Percentiles rank a stretch among this genome's conserved stretches.
phyloP scores from a whole-genome alignment of 176 grass and related monocot genomes.

The Echinochloa phyllopogon region DNA sequence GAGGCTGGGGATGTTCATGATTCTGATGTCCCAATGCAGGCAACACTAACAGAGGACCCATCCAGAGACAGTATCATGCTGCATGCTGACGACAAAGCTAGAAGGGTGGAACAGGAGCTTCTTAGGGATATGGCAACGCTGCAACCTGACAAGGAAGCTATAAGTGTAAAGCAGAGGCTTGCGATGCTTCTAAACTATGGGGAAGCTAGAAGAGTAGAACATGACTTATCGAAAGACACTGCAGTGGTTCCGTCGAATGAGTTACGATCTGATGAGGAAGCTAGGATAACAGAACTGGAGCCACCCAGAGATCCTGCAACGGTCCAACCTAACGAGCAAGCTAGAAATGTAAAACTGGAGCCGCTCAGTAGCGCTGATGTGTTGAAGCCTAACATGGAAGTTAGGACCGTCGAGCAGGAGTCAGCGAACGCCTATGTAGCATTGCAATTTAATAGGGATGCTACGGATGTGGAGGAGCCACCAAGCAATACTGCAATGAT shows the following conservation, averaged over 20 bases:
- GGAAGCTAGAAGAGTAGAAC: background rate
- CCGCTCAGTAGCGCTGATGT: background rate
- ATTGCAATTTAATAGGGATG: conserved; percentile 10
- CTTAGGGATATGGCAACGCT: background rate
- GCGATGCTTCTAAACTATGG: background rate
- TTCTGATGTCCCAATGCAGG: conserved; percentile 30
- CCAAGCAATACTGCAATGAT: background rate
- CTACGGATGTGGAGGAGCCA: conserved; percentile 10
- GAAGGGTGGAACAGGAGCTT: conserved; percentile 1
- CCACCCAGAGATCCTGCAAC: background rate
- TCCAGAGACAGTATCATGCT: background rate
- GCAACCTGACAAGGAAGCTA: background rate
- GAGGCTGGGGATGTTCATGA: conserved; percentile 31
- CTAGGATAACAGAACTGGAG: conserved; percentile 11
- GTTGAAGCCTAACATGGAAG: background rate
- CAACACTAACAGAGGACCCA: conserved; percentile 18
- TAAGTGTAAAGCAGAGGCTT: background rate
- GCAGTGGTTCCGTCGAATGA: background rate
- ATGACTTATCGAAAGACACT: background rate
- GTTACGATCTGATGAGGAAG: background rate
- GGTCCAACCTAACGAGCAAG: conserved; percentile 16
- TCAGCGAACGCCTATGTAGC: background rate
- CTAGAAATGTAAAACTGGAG: conserved; percentile 8
- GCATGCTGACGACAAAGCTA: conserved; percentile 31
- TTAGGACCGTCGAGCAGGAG: background rate